Percentiles rank a stretch among this genome's conserved stretches.
Evolutionary conservation across 2,329 filamentous ascomycete species (phyloP).

Genomic region (Biscogniauxia mediterranea): DNA sequence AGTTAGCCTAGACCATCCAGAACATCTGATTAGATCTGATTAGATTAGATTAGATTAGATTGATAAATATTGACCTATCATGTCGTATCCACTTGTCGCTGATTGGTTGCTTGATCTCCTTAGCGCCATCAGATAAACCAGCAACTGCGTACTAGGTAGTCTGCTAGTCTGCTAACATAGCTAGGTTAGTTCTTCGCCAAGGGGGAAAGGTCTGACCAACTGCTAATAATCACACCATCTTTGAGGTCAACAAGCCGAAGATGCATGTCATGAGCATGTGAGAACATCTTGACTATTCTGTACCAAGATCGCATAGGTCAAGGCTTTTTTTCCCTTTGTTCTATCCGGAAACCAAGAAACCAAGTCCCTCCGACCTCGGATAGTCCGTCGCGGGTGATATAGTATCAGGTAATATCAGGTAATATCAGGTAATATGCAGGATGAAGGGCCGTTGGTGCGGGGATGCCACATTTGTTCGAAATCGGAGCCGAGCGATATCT

Average conservation of each 20-base stretch:
- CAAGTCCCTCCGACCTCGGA: background rate
- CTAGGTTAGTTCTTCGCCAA: background rate
- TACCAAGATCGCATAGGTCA: background rate
- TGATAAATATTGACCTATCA: slow-evolving; percentile 24
- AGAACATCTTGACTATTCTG: background rate
- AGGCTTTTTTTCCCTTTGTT: background rate
- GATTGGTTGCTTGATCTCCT: slow-evolving; percentile 5
- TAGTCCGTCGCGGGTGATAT: no score
- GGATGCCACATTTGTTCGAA: background rate
- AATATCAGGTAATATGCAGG: no score
- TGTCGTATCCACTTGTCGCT: slow-evolving; percentile 9
- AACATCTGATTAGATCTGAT: slow-evolving; percentile 17
- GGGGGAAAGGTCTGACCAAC: background rate
- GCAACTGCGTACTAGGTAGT: background rate
- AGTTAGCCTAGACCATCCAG: slow-evolving; percentile 12
- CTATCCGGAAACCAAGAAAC: background rate
- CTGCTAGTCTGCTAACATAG: no score
- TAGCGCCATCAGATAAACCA: slow-evolving; percentile 25
- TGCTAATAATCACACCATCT: background rate
- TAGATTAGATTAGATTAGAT: slow-evolving; percentile 11
- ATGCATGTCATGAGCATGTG: background rate
- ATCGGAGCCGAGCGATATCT: background rate
- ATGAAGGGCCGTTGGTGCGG: background rate
- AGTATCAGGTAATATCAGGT: no score
- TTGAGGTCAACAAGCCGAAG: background rate